These are phyloP conservation scores for Apiotrichum mycotoxinovorans DNA, from an alignment of 1,284 basidiomycete genomes.

Conservation along the genomic window DNA sequence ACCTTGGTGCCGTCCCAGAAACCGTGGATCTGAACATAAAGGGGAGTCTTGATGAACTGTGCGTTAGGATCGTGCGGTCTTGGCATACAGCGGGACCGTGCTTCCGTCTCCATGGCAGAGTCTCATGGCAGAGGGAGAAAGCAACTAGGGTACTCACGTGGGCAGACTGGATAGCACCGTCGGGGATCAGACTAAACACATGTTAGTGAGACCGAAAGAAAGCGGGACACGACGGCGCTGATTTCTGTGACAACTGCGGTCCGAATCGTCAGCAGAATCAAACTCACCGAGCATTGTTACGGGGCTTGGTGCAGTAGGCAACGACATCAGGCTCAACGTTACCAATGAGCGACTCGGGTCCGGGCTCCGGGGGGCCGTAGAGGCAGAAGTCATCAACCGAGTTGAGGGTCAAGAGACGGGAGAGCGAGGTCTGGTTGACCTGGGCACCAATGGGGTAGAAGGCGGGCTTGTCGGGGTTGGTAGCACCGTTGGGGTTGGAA, in stretches of 20 bases:
- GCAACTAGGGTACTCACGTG: conserved; percentile 28
- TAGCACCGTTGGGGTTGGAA: conserved; percentile 42
- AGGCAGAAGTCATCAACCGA: conserved; percentile 50
- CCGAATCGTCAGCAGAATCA: neutral
- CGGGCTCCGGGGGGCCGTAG: conserved; percentile 39
- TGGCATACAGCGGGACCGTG: conserved; percentile 18
- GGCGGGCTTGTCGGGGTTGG: conserved; percentile 44
- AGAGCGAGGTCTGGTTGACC: conserved; percentile 47
- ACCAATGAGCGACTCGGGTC: conserved; percentile 42
- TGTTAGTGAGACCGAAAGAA: conserved; percentile 6
- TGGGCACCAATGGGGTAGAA: conserved; percentile 39
- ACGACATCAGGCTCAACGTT: conserved; percentile 46
- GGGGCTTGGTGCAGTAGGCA: conserved; percentile 43
- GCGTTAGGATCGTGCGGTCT: neutral
- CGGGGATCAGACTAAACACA: conserved; percentile 45
- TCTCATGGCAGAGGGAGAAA: too few relatives aligned
- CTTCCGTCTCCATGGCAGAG: too few relatives aligned
- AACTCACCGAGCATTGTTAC: conserved; percentile 37
- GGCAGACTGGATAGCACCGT: conserved; percentile 43
- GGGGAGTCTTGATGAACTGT: conserved; percentile 20
- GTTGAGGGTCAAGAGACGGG: conserved; percentile 46
- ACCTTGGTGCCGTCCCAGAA: conserved; percentile 49
- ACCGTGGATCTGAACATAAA: conserved; percentile 54
- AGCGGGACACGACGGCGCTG: too few relatives aligned
- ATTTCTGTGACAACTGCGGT: too few relatives aligned